Evolutionary conservation across 495 filamentous ascomycete species (phyloP), one percentile per base, ranked within the genome.

Genomic region (Podospora bellae-mahoneyi): DNA sequence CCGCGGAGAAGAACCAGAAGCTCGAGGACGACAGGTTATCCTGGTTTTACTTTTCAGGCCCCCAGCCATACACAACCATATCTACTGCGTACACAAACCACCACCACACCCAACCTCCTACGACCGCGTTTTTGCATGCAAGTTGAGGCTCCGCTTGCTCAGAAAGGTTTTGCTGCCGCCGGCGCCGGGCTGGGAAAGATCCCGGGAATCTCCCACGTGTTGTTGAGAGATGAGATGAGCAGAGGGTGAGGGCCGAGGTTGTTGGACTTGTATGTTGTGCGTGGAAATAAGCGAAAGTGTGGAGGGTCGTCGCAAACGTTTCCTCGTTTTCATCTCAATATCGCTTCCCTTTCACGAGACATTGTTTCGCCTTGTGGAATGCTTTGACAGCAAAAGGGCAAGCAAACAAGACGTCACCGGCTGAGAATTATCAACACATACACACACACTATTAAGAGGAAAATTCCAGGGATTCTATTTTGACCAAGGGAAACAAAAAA

Each of bases 101-200:
- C 39, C 15, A 10, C 13, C 39, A 18, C 39, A 61, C 64, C 64
- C 64, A 60, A 65, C 64, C 64, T 60, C 64, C 64, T 48, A 65
- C 39, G 13, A 48, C 39, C 39, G 39, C 39, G 39, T 48, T 48
- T 18, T 48, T 16, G 39, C 39, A 16, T 16, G 39, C 39, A 48
- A 13, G 39, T 48, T 48, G 39, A 48, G 39, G 7, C 39, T 48
- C 39, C 39, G 39, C 39, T 48, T 48, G 39, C 23, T 23, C 23
- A 23, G 23, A 48, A 10, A 32, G 39, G 39, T 48, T 13, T 48
- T 48, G 39, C 39, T 32, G 30, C 30, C 7, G 30, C 7, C 30
- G 4, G 30, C 30, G 23, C 30, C 30, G 39, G 39, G 39, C 39
- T 48, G 39, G 39, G 39, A 48, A 10, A 48, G 2, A 6, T 39